Percentiles rank a stretch among this genome's conserved stretches.
phyloP scores from a whole-genome alignment of 768 basidiomycete genomes.

The Auriscalpium vulgare region DNA sequence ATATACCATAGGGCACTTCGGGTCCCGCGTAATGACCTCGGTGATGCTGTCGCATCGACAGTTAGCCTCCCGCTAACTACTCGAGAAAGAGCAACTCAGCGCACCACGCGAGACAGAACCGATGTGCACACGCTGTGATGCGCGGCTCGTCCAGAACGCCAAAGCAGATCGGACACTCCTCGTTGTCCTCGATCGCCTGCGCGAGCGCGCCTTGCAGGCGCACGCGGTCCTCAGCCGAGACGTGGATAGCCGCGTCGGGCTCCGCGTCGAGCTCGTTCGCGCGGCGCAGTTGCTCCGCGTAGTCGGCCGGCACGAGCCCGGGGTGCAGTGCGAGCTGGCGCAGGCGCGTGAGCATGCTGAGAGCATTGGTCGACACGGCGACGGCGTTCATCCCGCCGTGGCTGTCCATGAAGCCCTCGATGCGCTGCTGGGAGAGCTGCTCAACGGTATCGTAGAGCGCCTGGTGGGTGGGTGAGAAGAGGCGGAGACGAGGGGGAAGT shows the following conservation, averaged over 20 bases:
- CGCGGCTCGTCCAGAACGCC: constrained; percentile 50
- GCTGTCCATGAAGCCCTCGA: constrained; percentile 44
- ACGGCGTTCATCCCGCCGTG: constrained; percentile 32
- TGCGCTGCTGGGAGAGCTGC: constrained; percentile 48
- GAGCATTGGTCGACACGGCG: constrained; percentile 50
- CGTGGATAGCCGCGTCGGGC: constrained; percentile 23
- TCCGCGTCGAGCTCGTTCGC: constrained; percentile 22
- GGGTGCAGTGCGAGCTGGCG: constrained; percentile 80
- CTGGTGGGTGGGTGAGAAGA: constrained; percentile 21
- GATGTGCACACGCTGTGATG: constrained; percentile 67
- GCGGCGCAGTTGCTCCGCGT: constrained; percentile 52
- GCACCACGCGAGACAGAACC: constrained; percentile 67
- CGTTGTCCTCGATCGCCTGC: constrained; percentile 68
- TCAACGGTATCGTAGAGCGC: constrained; percentile 67
- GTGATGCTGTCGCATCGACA: constrained; percentile 40
- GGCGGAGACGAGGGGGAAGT: too few species aligned
- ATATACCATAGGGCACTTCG: constrained; percentile 76
- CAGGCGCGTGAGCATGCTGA: constrained; percentile 81
- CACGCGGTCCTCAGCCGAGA: constrained; percentile 47
- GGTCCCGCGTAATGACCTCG: constrained; percentile 60
- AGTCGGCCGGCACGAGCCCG: constrained; percentile 61
- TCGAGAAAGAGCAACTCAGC: constrained; percentile 4
- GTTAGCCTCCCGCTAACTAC: constrained; percentile 1
- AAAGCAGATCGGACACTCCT: constrained; percentile 80
- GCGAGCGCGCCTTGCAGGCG: constrained; percentile 51